Evolutionary conservation across 2,329 filamentous ascomycete genomes (phyloP).

Genomic region (Pseudogymnoascus destructans): DNA sequence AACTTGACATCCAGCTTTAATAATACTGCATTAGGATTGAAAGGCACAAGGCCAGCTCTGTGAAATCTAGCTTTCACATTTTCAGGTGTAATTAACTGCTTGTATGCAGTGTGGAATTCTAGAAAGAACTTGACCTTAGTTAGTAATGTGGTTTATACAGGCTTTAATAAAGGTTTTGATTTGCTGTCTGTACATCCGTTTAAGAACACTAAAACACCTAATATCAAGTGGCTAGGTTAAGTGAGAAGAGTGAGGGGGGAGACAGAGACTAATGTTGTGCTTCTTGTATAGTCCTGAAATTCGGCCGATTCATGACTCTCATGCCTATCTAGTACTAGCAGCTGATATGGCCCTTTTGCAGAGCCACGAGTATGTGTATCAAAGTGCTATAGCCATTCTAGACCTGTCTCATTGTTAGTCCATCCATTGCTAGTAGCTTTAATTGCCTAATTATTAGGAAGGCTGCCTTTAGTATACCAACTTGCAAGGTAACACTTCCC

Average conservation of each 20-base stretch:
- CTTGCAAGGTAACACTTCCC: too few relatives aligned
- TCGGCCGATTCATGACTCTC: too few relatives aligned
- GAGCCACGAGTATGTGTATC: too few relatives aligned
- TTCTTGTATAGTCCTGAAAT: slow-evolving; percentile 23
- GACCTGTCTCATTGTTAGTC: slow-evolving; percentile 26
- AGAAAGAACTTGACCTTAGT: slow-evolving; percentile 21
- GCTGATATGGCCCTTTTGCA: too few relatives aligned
- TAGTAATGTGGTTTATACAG: slow-evolving; percentile 25
- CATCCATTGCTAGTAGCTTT: slow-evolving; percentile 22
- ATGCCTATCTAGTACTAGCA: too few relatives aligned
- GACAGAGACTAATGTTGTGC: slow-evolving; percentile 29
- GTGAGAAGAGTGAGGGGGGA: slow-evolving; percentile 22
- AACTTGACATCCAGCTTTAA: slow-evolving; percentile 23
- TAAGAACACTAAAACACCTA: slow-evolving; percentile 28
- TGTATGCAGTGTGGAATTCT: slow-evolving; percentile 22
- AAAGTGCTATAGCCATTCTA: too few relatives aligned
- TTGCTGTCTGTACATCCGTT: slow-evolving; percentile 23
- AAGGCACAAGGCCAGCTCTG: slow-evolving; percentile 25
- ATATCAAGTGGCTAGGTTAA: slow-evolving; percentile 28
- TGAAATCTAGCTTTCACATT: slow-evolving; percentile 25
- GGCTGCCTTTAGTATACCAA: slow-evolving; percentile 19
- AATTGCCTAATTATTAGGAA: slow-evolving; percentile 25
- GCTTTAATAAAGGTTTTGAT: slow-evolving; percentile 23
- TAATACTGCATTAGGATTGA: slow-evolving; percentile 24
- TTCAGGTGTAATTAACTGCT: slow-evolving; percentile 19